Conservation (phyloP, 352 stramenopile species). For the Paralagenidium karlingii region DNA sequence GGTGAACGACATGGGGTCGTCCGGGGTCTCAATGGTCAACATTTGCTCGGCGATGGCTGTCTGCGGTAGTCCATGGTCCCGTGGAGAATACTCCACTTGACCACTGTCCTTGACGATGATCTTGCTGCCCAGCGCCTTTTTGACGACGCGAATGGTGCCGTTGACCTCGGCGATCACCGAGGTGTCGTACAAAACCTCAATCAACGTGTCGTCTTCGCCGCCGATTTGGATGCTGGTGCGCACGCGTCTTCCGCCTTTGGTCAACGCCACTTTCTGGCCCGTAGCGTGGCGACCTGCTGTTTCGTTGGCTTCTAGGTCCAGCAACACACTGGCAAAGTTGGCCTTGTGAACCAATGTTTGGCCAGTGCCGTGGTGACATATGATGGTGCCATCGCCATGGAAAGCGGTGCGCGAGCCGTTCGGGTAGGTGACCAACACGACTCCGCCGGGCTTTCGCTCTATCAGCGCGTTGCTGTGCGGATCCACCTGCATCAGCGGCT, state of each 20-base stretch:
- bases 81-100: constrained; percentile 34
- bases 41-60: neutral
- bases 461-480: constrained; percentile 58
- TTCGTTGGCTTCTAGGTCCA: constrained; percentile 59
- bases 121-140: constrained; percentile 25
- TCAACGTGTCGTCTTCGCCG: constrained; percentile 33
- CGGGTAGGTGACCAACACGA: constrained; percentile 48
- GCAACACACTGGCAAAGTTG: constrained; percentile 40
- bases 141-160: constrained; percentile 31
- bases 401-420: constrained; percentile 43
- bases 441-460: constrained; percentile 24
- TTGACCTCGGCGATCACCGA: constrained; percentile 66
- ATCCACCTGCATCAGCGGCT: constrained; percentile 26
- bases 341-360: constrained; percentile 42
- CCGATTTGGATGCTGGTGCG: constrained; percentile 39
- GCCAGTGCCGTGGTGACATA: no score
- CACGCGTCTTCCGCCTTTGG: constrained; percentile 47
- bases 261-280: constrained; percentile 47
- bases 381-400: constrained; percentile 51
- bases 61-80: neutral
- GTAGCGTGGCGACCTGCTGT: constrained; percentile 35
- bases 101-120: constrained; percentile 62
- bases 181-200: constrained; percentile 64
- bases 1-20: constrained; percentile 2
- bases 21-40: neutral